Evolutionary conservation across 176 grass and related monocot species (phyloP).

Genomic region (Stipa capillata): DNA sequence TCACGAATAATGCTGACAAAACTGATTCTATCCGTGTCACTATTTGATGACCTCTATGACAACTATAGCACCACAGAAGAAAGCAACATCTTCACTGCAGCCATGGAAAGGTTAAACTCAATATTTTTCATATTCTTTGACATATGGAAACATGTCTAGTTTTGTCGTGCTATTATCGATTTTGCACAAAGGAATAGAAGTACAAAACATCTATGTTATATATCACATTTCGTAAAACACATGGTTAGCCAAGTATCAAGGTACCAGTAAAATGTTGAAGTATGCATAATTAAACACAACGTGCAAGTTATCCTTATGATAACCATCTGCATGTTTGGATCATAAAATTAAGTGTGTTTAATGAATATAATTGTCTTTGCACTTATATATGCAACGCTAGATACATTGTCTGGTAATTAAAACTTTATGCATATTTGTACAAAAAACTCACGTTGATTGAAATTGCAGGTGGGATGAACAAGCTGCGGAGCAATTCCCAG

Average conservation of each 20-base stretch:
- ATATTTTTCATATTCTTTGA: neutral
- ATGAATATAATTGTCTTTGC: no score
- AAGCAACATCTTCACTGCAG: constrained; percentile 10
- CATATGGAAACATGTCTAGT: neutral
- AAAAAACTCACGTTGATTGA: neutral
- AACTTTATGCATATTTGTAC: neutral
- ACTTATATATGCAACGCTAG: neutral
- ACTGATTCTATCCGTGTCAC: neutral
- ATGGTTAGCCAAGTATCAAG: neutral
- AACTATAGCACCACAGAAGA: constrained; percentile 40
- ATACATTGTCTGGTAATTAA: neutral
- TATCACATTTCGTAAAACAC: neutral
- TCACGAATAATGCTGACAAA: constrained; percentile 28
- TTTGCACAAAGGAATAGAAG: neutral
- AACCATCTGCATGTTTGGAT: neutral
- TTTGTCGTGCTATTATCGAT: neutral
- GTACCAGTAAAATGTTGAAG: neutral
- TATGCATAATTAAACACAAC: neutral
- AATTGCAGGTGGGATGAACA: neutral
- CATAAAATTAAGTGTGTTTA: neutral
- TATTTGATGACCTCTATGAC: constrained; percentile 54
- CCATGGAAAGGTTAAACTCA: constrained; percentile 34
- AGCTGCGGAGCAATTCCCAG: neutral
- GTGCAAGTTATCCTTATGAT: neutral
- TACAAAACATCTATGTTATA: neutral